Conservation (phyloP, 768 basidiomycete species). For the Suillus clintonianus region DNA sequence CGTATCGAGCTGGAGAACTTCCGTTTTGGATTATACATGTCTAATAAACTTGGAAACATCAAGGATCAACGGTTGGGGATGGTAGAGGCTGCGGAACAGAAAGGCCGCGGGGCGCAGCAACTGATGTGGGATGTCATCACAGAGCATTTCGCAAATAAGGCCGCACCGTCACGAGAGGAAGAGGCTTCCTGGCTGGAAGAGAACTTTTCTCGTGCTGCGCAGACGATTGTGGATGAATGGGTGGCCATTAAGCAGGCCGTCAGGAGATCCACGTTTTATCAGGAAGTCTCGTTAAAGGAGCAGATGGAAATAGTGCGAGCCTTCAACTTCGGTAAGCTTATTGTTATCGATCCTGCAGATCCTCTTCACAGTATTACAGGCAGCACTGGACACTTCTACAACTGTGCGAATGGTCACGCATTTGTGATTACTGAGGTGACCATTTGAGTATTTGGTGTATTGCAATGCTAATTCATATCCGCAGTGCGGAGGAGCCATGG, state of each 20-base stretch:
- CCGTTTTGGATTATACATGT: conserved; percentile 46
- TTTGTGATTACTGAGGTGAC: conserved; percentile 59
- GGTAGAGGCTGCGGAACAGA: conserved; percentile 19
- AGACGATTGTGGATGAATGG: conserved; percentile 50
- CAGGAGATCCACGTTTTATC: conserved; percentile 46
- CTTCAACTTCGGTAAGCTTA: conserved; percentile 46
- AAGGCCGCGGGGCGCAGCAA: conserved; percentile 4
- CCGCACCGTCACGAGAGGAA: conserved; percentile 10
- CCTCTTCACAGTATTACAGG: conserved; percentile 21
- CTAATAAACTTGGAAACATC: conserved; percentile 19
- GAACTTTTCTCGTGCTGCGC: conserved; percentile 42
- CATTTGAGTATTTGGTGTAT: not conserved
- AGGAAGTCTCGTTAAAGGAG: conserved; percentile 55
- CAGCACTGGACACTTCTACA: conserved; percentile 48
- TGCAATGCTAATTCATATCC: conserved; percentile 1
- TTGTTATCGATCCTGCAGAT: not conserved
- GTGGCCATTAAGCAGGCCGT: conserved; percentile 34
- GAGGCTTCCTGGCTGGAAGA: conserved; percentile 42
- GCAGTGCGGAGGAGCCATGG: conserved; percentile 62
- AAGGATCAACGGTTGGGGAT: conserved; percentile 23
- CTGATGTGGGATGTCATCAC: conserved; percentile 2
- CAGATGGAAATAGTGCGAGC: conserved; percentile 50
- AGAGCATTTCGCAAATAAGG: conserved; percentile 26
- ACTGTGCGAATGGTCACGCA: conserved; percentile 60
- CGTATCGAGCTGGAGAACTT: conserved; percentile 50